phyloP scores from a whole-genome alignment of 768 basidiomycete species.

The Leccinellum rugosiceps region DNA sequence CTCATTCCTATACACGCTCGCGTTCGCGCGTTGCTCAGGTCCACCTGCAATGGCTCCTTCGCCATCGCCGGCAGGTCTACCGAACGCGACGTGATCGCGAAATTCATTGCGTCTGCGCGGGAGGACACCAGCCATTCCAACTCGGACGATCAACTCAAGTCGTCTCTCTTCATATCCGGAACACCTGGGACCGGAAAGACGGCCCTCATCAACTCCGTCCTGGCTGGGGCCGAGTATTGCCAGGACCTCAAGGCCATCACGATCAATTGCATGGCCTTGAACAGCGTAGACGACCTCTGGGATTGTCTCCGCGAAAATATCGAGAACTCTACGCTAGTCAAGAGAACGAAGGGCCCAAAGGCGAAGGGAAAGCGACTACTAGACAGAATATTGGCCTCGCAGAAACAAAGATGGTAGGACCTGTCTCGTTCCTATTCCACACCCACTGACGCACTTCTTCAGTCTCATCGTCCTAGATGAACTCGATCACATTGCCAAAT shows the following conservation, averaged over 20 bases:
- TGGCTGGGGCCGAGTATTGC: slow-evolving; percentile 41
- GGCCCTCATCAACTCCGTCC: slow-evolving; percentile 69
- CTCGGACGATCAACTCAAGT: slow-evolving; percentile 23
- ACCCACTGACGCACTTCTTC: slow-evolving; percentile 19
- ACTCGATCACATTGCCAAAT: slow-evolving; percentile 75
- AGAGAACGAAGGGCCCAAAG: slow-evolving; percentile 36
- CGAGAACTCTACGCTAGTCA: slow-evolving; percentile 33
- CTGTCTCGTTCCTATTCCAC: not conserved
- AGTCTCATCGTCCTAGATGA: slow-evolving; percentile 85
- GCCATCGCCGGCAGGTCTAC: slow-evolving; percentile 64
- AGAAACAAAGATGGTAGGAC: slow-evolving; percentile 51
- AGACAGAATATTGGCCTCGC: slow-evolving; percentile 41
- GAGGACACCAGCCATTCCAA: slow-evolving; percentile 24
- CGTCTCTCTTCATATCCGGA: slow-evolving; percentile 84
- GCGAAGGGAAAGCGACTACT: slow-evolving; percentile 48
- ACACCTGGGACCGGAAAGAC: slow-evolving; percentile 93
- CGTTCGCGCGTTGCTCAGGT: slow-evolving; percentile 65
- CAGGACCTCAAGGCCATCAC: slow-evolving; percentile 47
- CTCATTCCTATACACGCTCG: slow-evolving; percentile 53
- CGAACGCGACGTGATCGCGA: slow-evolving; percentile 56
- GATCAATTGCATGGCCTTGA: slow-evolving; percentile 81
- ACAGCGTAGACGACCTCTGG: slow-evolving; percentile 67
- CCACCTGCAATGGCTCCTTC: slow-evolving; percentile 57
- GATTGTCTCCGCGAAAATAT: slow-evolving; percentile 61
- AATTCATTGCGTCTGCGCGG: slow-evolving; percentile 59